Conservation (phyloP, 345 rosid species). For the Schrenkiella parvula region DNA sequence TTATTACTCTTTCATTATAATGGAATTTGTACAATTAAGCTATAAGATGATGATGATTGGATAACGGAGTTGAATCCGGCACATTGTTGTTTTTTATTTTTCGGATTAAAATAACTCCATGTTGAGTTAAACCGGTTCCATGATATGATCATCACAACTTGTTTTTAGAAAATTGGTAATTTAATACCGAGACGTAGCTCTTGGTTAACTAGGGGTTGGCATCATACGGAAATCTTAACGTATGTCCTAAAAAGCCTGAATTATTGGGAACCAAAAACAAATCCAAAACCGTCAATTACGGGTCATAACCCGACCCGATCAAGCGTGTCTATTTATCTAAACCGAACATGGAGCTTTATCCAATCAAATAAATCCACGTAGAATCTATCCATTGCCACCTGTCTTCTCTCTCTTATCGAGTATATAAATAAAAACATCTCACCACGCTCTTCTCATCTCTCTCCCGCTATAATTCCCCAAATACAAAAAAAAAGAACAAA, state of each 20-base stretch:
- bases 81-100: not conserved
- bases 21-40: too few relatives aligned
- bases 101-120: not conserved
- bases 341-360: not conserved
- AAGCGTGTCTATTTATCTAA: conserved; percentile 26
- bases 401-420: conserved; percentile 10
- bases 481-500: not conserved
- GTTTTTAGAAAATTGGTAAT: not conserved
- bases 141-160: not conserved
- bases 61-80: not conserved
- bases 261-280: conserved; percentile 4
- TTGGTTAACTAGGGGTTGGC: not conserved
- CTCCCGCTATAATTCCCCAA: not conserved
- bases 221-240: conserved; percentile 12
- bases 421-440: conserved; percentile 38
- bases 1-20: not conserved
- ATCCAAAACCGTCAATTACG: conserved; percentile 11
- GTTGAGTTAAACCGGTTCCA: not conserved
- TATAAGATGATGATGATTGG: not conserved
- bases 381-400: not conserved
- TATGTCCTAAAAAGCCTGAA: conserved; percentile 22
- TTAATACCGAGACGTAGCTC: not conserved
- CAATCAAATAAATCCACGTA: conserved; percentile 53
- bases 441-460: not conserved
- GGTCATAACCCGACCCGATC: conserved; percentile 28